Conservation (phyloP, 352 stramenopile genomes). For the Pythium oligandrum region DNA sequence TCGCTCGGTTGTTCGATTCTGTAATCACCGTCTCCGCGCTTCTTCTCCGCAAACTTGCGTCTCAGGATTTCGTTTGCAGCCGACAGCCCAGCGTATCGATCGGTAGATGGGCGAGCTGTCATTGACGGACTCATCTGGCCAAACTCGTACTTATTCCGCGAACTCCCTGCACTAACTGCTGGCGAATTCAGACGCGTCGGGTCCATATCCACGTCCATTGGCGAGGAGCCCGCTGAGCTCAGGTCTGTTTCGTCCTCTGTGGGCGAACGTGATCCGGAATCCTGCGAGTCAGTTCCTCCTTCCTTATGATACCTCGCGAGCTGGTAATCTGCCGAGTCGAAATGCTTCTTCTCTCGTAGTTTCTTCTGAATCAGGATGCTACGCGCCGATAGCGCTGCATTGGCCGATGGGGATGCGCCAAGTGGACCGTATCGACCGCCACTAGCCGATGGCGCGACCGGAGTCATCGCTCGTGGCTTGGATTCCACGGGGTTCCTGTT, state of each 20-base stretch:
- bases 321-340: slow-evolving; percentile 80
- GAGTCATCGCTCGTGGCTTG: too few species aligned
- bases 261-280: too few species aligned
- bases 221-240: too few species aligned
- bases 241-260: too few species aligned
- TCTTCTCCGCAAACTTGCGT: slow-evolving; percentile 32
- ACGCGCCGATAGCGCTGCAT: slow-evolving; percentile 37
- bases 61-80: slow-evolving; percentile 29
- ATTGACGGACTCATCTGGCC: slow-evolving; percentile 54
- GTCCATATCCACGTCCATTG: too few species aligned
- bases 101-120: slow-evolving; percentile 11
- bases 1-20: too few species aligned
- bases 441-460: too few species aligned
- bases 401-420: slow-evolving; percentile 12
- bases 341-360: slow-evolving; percentile 59
- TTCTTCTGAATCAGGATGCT: slow-evolving; percentile 75
- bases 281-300: too few species aligned
- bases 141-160: too few species aligned
- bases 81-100: slow-evolving; percentile 42
- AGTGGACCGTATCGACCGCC: slow-evolving; percentile 16
- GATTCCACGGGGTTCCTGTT: not conserved
- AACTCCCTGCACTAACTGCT: too few species aligned
- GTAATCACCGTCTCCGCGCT: slow-evolving; percentile 17
- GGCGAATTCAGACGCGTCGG: too few species aligned
- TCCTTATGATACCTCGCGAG: slow-evolving; percentile 25